A percentile compares a stretch with the other conserved stretches of the same genome.
Conservation (phyloP, 495 filamentous ascomycete species). For the Thermothielavioides terrestris region DNA sequence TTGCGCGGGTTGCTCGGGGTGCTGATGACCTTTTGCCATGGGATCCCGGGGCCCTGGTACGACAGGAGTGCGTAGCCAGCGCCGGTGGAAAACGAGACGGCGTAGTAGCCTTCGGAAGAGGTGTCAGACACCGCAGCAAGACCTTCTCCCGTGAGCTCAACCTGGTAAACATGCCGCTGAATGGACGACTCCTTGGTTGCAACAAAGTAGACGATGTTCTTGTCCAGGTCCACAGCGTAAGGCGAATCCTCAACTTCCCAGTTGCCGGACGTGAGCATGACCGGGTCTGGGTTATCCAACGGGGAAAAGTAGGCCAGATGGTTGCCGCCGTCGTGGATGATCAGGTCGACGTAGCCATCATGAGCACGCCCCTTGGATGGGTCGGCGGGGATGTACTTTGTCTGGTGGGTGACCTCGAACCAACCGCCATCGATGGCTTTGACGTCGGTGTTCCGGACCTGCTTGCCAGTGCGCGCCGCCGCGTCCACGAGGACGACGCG, state of each 20-base stretch:
- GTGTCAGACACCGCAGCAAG: constrained; percentile 66
- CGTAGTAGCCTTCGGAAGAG: constrained; percentile 71
- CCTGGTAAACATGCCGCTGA: constrained; percentile 83
- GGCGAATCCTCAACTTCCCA: constrained; percentile 93
- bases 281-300: constrained; percentile 67
- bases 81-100: constrained; percentile 73
- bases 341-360: constrained; percentile 87
- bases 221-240: constrained; percentile 74
- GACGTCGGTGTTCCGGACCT: constrained; percentile 70
- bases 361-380: constrained; percentile 63
- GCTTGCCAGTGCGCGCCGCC: constrained; percentile 60
- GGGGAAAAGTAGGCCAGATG: constrained; percentile 95
- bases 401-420: constrained; percentile 90
- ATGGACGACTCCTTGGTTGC: constrained; percentile 80
- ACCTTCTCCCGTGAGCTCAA: constrained; percentile 68
- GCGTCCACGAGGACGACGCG: constrained; percentile 83
- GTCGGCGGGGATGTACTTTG: constrained; percentile 79
- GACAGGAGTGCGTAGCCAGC: constrained; percentile 73
- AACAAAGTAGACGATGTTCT: constrained; percentile 83
- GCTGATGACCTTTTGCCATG: constrained; percentile 85
- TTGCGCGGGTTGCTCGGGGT: constrained; percentile 58
- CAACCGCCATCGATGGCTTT: constrained; percentile 82
- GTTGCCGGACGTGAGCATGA: constrained; percentile 75
- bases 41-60: constrained; percentile 77
- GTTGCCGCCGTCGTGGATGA: constrained; percentile 80